These are phyloP conservation scores for Umbelopsis sp. DNA, from an alignment of 192 early-diverging fungal genomes.

Conservation along the genomic window DNA sequence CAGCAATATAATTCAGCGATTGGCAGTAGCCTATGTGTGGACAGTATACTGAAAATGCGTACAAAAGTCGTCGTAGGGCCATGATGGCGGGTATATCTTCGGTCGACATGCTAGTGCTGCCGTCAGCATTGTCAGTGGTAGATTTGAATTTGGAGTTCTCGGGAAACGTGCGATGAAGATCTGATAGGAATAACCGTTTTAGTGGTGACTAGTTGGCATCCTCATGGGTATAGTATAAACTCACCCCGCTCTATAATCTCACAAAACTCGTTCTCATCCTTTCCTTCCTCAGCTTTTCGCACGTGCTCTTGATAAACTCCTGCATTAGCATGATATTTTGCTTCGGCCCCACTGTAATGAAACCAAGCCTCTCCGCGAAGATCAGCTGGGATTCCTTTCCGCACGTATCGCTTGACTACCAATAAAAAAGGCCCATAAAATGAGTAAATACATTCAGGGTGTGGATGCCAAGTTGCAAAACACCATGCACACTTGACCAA, in stretches of 20 bases:
- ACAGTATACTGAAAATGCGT: slow-evolving; percentile 71
- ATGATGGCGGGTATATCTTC: slow-evolving; percentile 50
- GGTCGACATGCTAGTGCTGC: slow-evolving; percentile 33
- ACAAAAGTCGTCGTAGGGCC: slow-evolving; percentile 69
- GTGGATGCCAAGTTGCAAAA: neutral
- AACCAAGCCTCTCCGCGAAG: slow-evolving; percentile 72
- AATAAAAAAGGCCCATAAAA: slow-evolving; percentile 9
- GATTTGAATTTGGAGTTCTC: slow-evolving; percentile 75
- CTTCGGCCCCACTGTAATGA: slow-evolving; percentile 71
- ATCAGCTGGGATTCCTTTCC: slow-evolving; percentile 78
- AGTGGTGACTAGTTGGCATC: neutral
- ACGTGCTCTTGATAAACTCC: slow-evolving; percentile 61
- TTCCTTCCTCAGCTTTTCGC: slow-evolving; percentile 42
- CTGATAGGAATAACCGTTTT: slow-evolving; percentile 35
- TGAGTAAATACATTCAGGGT: neutral
- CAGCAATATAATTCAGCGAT: slow-evolving; percentile 78
- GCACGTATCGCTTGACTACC: slow-evolving; percentile 75
- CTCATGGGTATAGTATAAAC: neutral
- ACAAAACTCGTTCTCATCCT: slow-evolving; percentile 62
- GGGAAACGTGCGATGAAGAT: slow-evolving; percentile 83
- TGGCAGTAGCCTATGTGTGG: slow-evolving; percentile 85
- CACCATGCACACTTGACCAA: neutral
- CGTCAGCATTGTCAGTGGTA: slow-evolving; percentile 36
- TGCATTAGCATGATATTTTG: slow-evolving; percentile 50
- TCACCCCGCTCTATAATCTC: slow-evolving; percentile 72